Evolutionary conservation across 169 alveolate species (phyloP).

Genomic region (Eimeria nieschulzi): DNA sequence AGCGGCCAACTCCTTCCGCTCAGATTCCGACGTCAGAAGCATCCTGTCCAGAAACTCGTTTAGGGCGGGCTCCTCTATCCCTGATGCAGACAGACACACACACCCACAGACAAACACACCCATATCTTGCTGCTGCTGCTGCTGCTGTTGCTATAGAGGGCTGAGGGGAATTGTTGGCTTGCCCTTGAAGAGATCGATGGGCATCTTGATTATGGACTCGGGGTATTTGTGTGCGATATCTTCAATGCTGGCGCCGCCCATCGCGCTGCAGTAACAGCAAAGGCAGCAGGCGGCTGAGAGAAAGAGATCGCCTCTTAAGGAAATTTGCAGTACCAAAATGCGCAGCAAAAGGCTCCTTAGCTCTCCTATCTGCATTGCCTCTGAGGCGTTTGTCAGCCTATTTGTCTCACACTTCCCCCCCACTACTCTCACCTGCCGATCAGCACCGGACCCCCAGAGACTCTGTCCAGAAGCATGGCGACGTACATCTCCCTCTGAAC

Average conservation of each 20-base stretch:
- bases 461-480: slow-evolving; percentile 93
- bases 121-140: too few species aligned
- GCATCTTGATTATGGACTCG: slow-evolving; percentile 82
- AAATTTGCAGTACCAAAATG: too few species aligned
- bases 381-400: too few species aligned
- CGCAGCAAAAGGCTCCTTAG: too few species aligned
- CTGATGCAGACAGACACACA: background rate
- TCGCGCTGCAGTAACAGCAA: slow-evolving; percentile 51
- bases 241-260: slow-evolving; percentile 92
- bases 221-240: slow-evolving; percentile 85
- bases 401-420: too few species aligned
- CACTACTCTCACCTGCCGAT: slow-evolving; percentile 69
- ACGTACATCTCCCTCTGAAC: slow-evolving; percentile 91
- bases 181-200: slow-evolving; percentile 84
- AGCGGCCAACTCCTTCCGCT: slow-evolving; percentile 48
- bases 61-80: slow-evolving; percentile 55
- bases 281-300: too few species aligned
- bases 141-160: too few species aligned
- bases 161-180: too few species aligned
- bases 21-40: slow-evolving; percentile 77
- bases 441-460: slow-evolving; percentile 88
- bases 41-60: slow-evolving; percentile 76
- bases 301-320: too few species aligned
- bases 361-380: too few species aligned
- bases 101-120: too few species aligned